phyloP scores from a whole-genome alignment of 1,284 basidiomycete genomes.

The Ceratobasidium papillatum region DNA sequence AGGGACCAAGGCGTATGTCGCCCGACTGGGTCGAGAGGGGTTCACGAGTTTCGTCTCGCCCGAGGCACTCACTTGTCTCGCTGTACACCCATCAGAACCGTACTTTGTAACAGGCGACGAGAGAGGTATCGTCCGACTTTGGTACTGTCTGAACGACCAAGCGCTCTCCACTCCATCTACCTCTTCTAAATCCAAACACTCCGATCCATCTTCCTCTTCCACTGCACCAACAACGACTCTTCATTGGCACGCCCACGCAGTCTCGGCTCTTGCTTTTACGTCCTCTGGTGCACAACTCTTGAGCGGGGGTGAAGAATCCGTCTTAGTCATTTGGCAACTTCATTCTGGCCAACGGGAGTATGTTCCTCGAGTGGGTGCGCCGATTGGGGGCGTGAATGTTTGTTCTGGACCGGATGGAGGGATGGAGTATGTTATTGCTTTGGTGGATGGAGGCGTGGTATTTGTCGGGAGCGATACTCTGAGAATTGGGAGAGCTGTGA shows the following conservation, averaged over 20 bases:
- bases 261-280: conserved; percentile 90
- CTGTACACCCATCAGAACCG: conserved; percentile 89
- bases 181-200: conserved; percentile 47
- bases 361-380: conserved; percentile 90
- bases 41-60: conserved; percentile 88
- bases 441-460: conserved; percentile 84
- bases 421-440: conserved; percentile 87
- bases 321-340: conserved; percentile 95
- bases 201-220: conserved; percentile 76
- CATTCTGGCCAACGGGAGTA: conserved; percentile 88
- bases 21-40: conserved; percentile 56
- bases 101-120: conserved; percentile 95
- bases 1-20: conserved; percentile 84
- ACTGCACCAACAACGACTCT: conserved; percentile 83
- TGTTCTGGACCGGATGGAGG: conserved; percentile 64
- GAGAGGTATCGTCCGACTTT: conserved; percentile 85
- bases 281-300: conserved; percentile 91
- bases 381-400: conserved; percentile 73
- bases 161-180: conserved; percentile 44
- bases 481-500: conserved; percentile 77
- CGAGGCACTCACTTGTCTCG: conserved; percentile 83
- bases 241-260: conserved; percentile 98
- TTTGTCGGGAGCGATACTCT: conserved; percentile 80
- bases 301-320: conserved; percentile 95
- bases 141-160: conserved; percentile 86